Evolutionary conservation across 2,329 filamentous ascomycete species (phyloP), one percentile per base, ranked within the genome.

Genomic region (Cordyceps fumosorosea): DNA sequence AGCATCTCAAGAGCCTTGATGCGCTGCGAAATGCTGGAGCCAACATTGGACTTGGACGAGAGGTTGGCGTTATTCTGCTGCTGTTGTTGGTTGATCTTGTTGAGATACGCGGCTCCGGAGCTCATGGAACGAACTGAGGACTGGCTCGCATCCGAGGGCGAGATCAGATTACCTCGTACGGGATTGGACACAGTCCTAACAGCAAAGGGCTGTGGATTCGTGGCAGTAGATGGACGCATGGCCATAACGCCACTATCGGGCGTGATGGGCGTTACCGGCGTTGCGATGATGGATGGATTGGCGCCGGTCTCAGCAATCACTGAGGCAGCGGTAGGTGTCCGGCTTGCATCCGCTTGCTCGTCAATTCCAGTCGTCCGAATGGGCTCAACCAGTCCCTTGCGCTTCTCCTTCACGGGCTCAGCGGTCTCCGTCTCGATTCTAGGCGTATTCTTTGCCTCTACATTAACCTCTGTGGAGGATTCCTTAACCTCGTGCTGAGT

Each of bases 1-100:
- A 95, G 82, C 73, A 91, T 93, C 71, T 96, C 90, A 59, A 99
- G 80, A 7, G 93, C 92, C 74, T 96, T 96, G 73, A 98, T 98
- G 48, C 95, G 88, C 73, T 93, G 91, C 3, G 93, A 96, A 64
- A 99, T 97, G 67, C 91, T 92, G 10, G 90, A 92, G 8, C 91
- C 93, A 26, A 98, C 84, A 69, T 90, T 95, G 66, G 88, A 82
- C 72, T 93, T 96, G 62, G 72, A 74, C 53, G 81, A 77, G 56
- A 88, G 70, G 57, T 81, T 81, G 34, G 53, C 37, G 16, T 82
- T 72, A 16, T 74, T 74, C 51, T 71, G 73, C 34, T 78, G 74
- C 67, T 84, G 83, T 65, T 82, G 40, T 14, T 44, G 84, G 8
- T 77, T 78, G 54, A 83, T 76, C 63, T 78, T 83, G 67, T 83